A percentile compares a stretch with the other conserved stretches of the same genome.
Conservation (phyloP, 2,329 filamentous ascomycete genomes). For the Blastomyces emzantsi region DNA sequence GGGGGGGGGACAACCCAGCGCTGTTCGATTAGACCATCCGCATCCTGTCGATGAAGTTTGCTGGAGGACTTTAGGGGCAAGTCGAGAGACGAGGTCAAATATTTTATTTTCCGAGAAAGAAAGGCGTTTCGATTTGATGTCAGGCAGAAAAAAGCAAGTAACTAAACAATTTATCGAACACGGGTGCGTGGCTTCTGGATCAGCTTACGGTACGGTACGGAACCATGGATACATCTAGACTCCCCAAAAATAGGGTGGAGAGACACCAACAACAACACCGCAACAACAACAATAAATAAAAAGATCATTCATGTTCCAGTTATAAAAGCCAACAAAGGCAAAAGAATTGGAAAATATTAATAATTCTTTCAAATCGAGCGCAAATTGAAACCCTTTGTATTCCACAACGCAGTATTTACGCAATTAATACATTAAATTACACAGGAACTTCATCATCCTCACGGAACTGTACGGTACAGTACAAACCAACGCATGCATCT, state of each 20-base stretch:
- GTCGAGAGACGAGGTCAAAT: neutral
- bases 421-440: neutral
- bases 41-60: neutral
- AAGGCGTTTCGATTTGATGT: no score
- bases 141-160: constrained; percentile 5
- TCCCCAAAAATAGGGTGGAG: neutral
- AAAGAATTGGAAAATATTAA: neutral
- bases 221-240: neutral
- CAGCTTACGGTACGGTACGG: neutral
- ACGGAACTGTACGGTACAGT: neutral
- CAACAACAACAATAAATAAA: neutral
- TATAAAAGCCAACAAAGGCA: neutral
- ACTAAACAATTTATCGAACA: no score
- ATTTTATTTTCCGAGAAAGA: neutral
- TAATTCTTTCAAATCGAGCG: neutral
- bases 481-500: neutral
- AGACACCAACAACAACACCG: neutral
- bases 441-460: neutral
- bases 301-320: neutral
- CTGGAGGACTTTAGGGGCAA: neutral
- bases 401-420: neutral
- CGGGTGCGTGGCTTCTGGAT: neutral
- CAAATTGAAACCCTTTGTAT: neutral
- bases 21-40: neutral
- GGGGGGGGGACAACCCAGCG: neutral